These are phyloP conservation scores for Syzygium malaccense DNA, from an alignment of 441 rosid genomes.

Conservation along the genomic window DNA sequence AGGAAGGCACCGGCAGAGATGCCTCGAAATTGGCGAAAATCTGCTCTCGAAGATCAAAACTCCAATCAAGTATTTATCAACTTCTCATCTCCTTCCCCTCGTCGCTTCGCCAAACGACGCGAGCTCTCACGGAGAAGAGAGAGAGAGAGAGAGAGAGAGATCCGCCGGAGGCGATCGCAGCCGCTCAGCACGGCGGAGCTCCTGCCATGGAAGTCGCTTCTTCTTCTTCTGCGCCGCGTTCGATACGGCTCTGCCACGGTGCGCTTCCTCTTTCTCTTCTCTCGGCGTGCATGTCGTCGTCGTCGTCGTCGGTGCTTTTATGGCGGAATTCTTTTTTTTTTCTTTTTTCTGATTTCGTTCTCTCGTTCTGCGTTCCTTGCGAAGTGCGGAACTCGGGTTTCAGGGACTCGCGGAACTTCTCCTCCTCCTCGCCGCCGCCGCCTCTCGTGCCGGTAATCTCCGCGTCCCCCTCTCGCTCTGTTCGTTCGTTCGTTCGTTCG, in stretches of 20 bases:
- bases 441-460: slow-evolving; percentile 30
- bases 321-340: background rate
- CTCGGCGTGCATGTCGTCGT: background rate
- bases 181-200: background rate
- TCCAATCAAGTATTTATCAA: rapidly evolving
- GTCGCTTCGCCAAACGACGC: background rate
- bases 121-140: background rate
- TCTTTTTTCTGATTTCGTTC: background rate
- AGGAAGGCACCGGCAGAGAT: background rate
- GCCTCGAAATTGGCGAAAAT: background rate
- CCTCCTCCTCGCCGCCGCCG: background rate
- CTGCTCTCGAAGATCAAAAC: background rate
- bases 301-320: background rate
- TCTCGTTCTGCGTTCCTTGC: background rate
- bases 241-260: background rate
- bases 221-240: background rate
- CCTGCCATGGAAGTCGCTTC: slow-evolving; percentile 44
- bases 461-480: background rate
- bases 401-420: slow-evolving; percentile 15
- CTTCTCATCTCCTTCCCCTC: background rate
- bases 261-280: background rate
- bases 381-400: slow-evolving; percentile 6
- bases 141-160: background rate
- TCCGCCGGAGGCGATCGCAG: background rate
- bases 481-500: background rate